Evolutionary conservation across 345 rosid genomes (phyloP).

Genomic region (Cochlearia excelsa): DNA sequence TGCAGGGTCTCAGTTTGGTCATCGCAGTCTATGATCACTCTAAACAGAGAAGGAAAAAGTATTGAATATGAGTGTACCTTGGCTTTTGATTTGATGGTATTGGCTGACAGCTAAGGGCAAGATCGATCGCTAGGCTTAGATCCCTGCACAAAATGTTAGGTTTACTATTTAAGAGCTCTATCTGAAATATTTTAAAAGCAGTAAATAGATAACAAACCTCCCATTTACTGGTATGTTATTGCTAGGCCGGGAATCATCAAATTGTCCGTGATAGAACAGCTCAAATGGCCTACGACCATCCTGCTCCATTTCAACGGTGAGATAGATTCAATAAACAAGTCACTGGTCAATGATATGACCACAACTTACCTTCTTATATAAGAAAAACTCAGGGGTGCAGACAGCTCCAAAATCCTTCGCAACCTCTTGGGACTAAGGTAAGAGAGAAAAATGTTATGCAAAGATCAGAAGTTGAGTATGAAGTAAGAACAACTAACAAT

Average conservation of each 20-base stretch:
- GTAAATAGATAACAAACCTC: conserved; percentile 46
- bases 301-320: conserved; percentile 37
- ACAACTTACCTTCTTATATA: conserved; percentile 67
- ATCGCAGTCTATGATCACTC: conserved; percentile 21
- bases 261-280: conserved; percentile 89
- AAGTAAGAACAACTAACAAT: not conserved
- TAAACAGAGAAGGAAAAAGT: conserved; percentile 7
- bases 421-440: conserved; percentile 71
- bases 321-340: not conserved
- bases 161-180: not conserved
- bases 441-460: not conserved
- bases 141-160: conserved; percentile 46
- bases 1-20: conserved; percentile 2
- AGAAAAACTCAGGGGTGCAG: conserved; percentile 86
- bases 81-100: conserved; percentile 67
- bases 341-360: not conserved
- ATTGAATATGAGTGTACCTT: conserved; percentile 43
- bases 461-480: not conserved
- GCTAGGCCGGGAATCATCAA: conserved; percentile 86
- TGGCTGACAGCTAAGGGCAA: conserved; percentile 72
- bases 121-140: conserved; percentile 65
- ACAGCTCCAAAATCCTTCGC: conserved; percentile 77
- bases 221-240: conserved; percentile 65
- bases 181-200: not conserved
- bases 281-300: conserved; percentile 90